Percentiles rank a stretch among this genome's conserved stretches.
phyloP scores from a whole-genome alignment of 371 early-diverging fungal species.

The Homolaphlyctis polyrhiza region DNA sequence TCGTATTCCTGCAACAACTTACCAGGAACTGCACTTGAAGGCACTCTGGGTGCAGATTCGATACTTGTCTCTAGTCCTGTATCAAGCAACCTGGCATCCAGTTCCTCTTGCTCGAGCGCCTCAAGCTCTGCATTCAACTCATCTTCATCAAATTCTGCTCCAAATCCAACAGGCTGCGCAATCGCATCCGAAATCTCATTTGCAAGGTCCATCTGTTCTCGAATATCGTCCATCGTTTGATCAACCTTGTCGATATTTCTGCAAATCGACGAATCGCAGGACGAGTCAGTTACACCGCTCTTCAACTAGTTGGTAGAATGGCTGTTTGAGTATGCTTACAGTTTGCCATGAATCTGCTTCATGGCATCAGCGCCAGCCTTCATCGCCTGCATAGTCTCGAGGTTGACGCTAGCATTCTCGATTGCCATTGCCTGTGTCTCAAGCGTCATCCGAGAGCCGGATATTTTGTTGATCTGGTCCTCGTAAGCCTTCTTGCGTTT shows the following conservation, averaged over 20 bases:
- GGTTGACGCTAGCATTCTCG: slow-evolving; percentile 92
- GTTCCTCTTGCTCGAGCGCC: slow-evolving; percentile 87
- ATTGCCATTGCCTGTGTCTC: slow-evolving; percentile 95
- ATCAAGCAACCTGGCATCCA: slow-evolving; percentile 81
- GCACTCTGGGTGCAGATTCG: slow-evolving; percentile 51
- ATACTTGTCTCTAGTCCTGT: slow-evolving; percentile 44
- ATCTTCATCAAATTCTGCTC: slow-evolving; percentile 90
- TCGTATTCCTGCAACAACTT: slow-evolving; percentile 10
- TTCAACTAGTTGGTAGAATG: neutral
- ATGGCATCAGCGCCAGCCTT: slow-evolving; percentile 89
- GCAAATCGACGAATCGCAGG: neutral
- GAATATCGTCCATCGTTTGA: slow-evolving; percentile 92
- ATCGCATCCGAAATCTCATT: slow-evolving; percentile 94
- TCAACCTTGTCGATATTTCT: slow-evolving; percentile 95
- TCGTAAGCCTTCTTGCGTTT: slow-evolving; percentile 90
- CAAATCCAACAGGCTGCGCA: slow-evolving; percentile 79
- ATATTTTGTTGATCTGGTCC: slow-evolving; percentile 80
- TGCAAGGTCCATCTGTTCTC: slow-evolving; percentile 95
- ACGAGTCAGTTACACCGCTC: slow-evolving; percentile 4
- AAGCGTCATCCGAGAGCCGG: slow-evolving; percentile 84
- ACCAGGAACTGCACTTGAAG: slow-evolving; percentile 58
- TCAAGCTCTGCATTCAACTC: slow-evolving; percentile 91
- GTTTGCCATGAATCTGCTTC: slow-evolving; percentile 88
- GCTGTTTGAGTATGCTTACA: slow-evolving; percentile 48
- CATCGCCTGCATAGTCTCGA: slow-evolving; percentile 96